Conservation (phyloP, 23 red algal genomes). For the Gracilaria caudata region DNA sequence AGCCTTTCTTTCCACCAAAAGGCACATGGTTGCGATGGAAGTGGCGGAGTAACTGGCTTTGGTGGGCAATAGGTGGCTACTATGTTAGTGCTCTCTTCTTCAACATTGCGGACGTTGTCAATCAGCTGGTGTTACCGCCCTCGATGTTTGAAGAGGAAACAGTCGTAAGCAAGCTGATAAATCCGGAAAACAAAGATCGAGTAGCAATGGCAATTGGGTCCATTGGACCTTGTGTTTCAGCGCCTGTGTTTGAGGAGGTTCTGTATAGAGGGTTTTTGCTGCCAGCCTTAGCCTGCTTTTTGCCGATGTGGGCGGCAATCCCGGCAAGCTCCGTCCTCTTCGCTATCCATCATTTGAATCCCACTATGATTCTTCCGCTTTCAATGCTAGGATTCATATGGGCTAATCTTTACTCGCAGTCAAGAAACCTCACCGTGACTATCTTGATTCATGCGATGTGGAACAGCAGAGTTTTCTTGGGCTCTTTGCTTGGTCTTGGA, state of each 20-base stretch:
- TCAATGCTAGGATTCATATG: slow-evolving; percentile 92
- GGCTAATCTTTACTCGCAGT: slow-evolving; percentile 92
- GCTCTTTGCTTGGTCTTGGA: slow-evolving; percentile 74
- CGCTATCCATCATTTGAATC: slow-evolving; percentile 97
- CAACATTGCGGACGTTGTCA: slow-evolving; percentile 93
- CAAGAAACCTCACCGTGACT: slow-evolving; percentile 84
- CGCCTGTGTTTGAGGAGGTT: slow-evolving; percentile 99
- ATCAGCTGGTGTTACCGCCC: slow-evolving; percentile 89
- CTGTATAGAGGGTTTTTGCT: slow-evolving; percentile 97
- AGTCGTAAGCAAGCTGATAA: slow-evolving; percentile 98
- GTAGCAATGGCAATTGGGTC: slow-evolving; percentile 96
- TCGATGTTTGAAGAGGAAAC: slow-evolving; percentile 97
- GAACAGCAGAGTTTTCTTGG: slow-evolving; percentile 93
- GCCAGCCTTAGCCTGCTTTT: slow-evolving; percentile 82
- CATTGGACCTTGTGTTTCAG: slow-evolving; percentile 97
- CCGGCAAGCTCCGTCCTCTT: slow-evolving; percentile 97
- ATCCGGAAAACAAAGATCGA: slow-evolving; percentile 97
- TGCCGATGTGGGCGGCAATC: slow-evolving; percentile 93
- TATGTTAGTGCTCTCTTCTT: slow-evolving; percentile 95
- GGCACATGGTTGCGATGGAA: slow-evolving; percentile 90
- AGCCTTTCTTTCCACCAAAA: slow-evolving; percentile 95
- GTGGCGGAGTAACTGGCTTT: slow-evolving; percentile 89
- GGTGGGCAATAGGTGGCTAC: slow-evolving; percentile 98
- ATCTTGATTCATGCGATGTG: slow-evolving; percentile 96
- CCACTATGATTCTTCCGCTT: slow-evolving; percentile 87